Evolutionary conservation across 495 filamentous ascomycete species (phyloP), one percentile per base, ranked within the genome.

Genomic region (Aspergillus sparsus): DNA sequence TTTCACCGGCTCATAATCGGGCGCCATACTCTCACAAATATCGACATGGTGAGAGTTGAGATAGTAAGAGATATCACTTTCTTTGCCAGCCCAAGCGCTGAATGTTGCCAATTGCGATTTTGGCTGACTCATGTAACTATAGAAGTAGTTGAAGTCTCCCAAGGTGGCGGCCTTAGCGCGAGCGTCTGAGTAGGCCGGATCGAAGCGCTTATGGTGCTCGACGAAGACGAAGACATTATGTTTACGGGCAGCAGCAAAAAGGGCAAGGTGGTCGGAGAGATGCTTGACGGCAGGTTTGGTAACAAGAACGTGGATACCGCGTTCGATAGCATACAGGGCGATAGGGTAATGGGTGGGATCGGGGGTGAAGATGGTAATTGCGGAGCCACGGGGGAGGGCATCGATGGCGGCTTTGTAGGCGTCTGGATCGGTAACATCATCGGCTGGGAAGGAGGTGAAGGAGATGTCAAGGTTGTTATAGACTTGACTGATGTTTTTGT

Each of bases 101-200:
- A 97, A 97, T 0, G 93, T 97, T 77, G 95, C 90, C 6, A 97
- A 81, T 75, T 97, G 93, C 16, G 74, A 87, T 71, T 97, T 97
- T 21, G 93, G 93, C 80, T 97, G 93, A 52, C 85, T 89, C 93
- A 97, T 97, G 79, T 97, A 97, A 62, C 84, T 88, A 79, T 96
- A 97, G 75, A 96, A 97, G 80, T 97, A 97, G 76, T 95, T 96
- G 83, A 96, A 96, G 72, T 96, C 89, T 51, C 93, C 93, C 6
- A 97, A 75, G 31, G 73, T 82, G 66, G 80, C 74, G 0, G 93
- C 91, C 60, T 88, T 86, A 68, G 85, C 86, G 46, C 75, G 74
- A 1, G 93, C 93, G 68, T 97, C 93, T 6, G 89, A 82, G 78
- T 97, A 97, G 0, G 90, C 91, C 0, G 92, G 92, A 71, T 97